phyloP scores from a whole-genome alignment of 768 basidiomycete species.

The Tulasnella sp. region DNA sequence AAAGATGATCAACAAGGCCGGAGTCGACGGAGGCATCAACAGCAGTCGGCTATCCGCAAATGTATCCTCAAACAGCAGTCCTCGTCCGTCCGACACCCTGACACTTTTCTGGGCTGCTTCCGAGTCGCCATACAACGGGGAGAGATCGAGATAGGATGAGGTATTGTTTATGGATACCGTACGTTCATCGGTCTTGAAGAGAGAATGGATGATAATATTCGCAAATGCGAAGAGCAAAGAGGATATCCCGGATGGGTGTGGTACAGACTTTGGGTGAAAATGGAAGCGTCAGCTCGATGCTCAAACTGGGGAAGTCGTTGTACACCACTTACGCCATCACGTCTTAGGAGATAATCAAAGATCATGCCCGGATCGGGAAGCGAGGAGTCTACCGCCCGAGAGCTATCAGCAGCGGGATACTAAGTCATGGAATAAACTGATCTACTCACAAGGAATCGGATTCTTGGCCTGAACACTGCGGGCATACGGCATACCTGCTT shows the following conservation, averaged over 20 bases:
- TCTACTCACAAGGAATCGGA: conserved; percentile 26
- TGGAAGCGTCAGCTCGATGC: not conserved
- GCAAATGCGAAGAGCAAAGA: conserved; percentile 43
- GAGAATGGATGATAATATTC: conserved; percentile 58
- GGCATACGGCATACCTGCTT: conserved; percentile 69
- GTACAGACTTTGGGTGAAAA: not conserved
- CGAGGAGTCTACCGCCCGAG: conserved; percentile 22
- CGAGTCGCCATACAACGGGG: conserved; percentile 58
- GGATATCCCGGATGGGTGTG: conserved; percentile 18
- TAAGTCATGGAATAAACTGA: not conserved
- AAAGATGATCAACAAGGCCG: conserved; percentile 57
- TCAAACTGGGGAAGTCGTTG: not conserved
- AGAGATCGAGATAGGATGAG: conserved; percentile 67
- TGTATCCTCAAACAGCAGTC: conserved; percentile 53
- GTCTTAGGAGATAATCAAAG: conserved; percentile 58
- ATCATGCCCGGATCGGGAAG: conserved; percentile 58
- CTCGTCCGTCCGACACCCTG: conserved; percentile 47
- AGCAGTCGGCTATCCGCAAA: conserved; percentile 57
- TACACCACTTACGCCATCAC: conserved; percentile 15
- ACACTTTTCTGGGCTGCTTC: conserved; percentile 40
- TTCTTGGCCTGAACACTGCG: conserved; percentile 55
- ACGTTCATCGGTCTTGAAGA: conserved; percentile 49
- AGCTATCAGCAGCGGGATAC: not conserved
- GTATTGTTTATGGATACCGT: conserved; percentile 48
- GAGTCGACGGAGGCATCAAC: conserved; percentile 60